phyloP scores from a whole-genome alignment of 1,139 yeast genomes.

The Cylindricascospora bacillispora region DNA sequence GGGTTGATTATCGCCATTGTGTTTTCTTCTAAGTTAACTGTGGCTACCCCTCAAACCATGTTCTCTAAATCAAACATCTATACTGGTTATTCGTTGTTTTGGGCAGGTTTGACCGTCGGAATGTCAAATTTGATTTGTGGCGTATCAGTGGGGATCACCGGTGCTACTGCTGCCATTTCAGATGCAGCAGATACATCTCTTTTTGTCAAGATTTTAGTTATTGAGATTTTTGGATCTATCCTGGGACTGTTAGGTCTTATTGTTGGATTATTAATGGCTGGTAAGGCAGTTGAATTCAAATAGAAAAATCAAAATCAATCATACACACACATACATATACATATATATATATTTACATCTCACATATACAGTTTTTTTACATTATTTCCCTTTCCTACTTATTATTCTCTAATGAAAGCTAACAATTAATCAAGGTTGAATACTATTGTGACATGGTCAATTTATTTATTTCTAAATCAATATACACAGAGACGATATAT shows the following conservation, averaged over 20 bases:
- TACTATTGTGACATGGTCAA: too few relatives aligned
- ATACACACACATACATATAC: neutral
- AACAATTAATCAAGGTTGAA: too few relatives aligned
- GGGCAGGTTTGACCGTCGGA: conserved; percentile 99
- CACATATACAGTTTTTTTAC: neutral
- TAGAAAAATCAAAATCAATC: conserved; percentile 6
- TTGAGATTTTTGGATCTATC: conserved; percentile 94
- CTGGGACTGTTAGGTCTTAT: conserved; percentile 89
- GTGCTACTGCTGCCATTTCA: conserved; percentile 93
- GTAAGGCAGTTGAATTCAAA: conserved; percentile 75
- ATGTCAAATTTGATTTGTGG: conserved; percentile 90
- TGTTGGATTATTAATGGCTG: conserved; percentile 95
- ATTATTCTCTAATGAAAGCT: too few relatives aligned
- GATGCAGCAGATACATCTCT: conserved; percentile 96
- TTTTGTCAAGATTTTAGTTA: conserved; percentile 89
- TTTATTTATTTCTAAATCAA: neutral
- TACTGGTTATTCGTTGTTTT: conserved; percentile 87
- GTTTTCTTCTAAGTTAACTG: conserved; percentile 82
- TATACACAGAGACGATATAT: conserved; percentile 1
- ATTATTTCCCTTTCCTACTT: too few relatives aligned
- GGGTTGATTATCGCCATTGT: conserved; percentile 98
- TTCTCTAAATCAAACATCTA: conserved; percentile 77
- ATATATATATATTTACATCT: neutral
- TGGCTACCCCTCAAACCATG: conserved; percentile 44
- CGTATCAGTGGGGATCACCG: conserved; percentile 93